Evolutionary conservation across 805 yeast species (phyloP), one percentile per base, ranked within the genome.

Genomic region (Sungouiella blattae): DNA sequence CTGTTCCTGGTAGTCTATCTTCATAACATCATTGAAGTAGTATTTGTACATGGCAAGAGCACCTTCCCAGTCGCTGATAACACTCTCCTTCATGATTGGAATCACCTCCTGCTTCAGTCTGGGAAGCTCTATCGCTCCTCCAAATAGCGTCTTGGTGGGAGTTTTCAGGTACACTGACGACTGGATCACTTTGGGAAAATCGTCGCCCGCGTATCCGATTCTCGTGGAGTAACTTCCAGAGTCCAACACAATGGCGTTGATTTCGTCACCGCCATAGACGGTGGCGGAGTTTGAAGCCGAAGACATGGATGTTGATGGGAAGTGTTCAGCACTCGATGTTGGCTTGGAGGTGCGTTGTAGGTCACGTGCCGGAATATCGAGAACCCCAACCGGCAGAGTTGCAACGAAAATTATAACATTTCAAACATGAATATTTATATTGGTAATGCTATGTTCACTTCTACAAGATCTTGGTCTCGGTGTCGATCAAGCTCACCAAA

Each of bases 171-270:
- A 87, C 41, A 59, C 73, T 1, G 96, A 84, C 3, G 96, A 93
- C 9, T 81, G 58, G 16, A 84, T 76, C 4, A 80, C 64, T 44
- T 81, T 76, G 9, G 98, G 98, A 35, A 77, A 73, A 55, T 89
- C 96, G 38, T 87, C 91, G 8, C 98, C 98, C 3, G 97, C 89
- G 59, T 77, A 88, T 1, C 98, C 98, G 13, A 83, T 78, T 35
- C 91, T 78, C 5, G 96, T 87, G 40, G 78, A 66, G 42, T 71
- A 78, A 8, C 96, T 82, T 23, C 98, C 98, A 1, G 95, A 89
- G 53, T 93, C 98, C 17, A 91, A 69, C 22, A 91, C 95, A 2
- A 93, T 72, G 18, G 98, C 95, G 44, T 87, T 79, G 44, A 93
- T 82, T 58, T 91, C 98, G 62, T 91, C 93, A 26, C 60, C 60